phyloP scores from a whole-genome alignment of 2,329 filamentous ascomycete genomes.

The Penicillium vulpinum region DNA sequence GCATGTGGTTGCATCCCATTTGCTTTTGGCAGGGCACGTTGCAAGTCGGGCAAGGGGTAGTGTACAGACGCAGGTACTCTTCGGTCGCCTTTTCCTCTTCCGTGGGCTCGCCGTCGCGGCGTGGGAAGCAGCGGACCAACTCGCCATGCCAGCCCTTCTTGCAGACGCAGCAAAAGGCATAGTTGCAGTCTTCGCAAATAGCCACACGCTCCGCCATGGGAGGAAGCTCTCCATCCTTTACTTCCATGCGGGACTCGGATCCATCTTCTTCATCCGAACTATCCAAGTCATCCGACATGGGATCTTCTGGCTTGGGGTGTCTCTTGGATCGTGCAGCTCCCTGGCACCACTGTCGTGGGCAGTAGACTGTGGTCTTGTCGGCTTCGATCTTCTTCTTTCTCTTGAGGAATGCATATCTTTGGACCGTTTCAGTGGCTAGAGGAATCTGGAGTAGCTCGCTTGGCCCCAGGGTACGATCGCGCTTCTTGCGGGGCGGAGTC shows the following conservation, averaged over 20 bases:
- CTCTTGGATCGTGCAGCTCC: constrained; percentile 77
- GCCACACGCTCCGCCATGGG: constrained; percentile 66
- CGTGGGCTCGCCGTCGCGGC: constrained; percentile 67
- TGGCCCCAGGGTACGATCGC: constrained; percentile 70
- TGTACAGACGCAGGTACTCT: constrained; percentile 78
- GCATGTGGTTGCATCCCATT: constrained; percentile 96
- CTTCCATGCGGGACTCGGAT: constrained; percentile 35
- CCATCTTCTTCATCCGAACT: constrained; percentile 54
- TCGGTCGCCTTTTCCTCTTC: constrained; percentile 83
- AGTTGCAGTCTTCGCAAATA: constrained; percentile 84
- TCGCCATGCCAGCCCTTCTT: constrained; percentile 90
- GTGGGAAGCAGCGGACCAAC: constrained; percentile 68
- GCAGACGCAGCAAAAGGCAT: constrained; percentile 82
- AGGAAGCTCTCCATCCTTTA: constrained; percentile 43
- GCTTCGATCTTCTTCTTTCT: constrained; percentile 90
- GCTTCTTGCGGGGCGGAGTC: constrained; percentile 54
- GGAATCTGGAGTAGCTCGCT: constrained; percentile 81
- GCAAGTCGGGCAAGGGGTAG: constrained; percentile 87
- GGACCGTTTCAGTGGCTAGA: constrained; percentile 68
- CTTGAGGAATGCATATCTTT: constrained; percentile 84
- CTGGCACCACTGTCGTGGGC: constrained; percentile 88
- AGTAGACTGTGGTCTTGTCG: constrained; percentile 89
- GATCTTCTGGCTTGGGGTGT: constrained; percentile 68
- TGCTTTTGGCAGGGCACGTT: constrained; percentile 82
- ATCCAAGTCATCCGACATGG: constrained; percentile 55